Conservation (phyloP, 257 asterid species). For the Solanum gracilifrons region DNA sequence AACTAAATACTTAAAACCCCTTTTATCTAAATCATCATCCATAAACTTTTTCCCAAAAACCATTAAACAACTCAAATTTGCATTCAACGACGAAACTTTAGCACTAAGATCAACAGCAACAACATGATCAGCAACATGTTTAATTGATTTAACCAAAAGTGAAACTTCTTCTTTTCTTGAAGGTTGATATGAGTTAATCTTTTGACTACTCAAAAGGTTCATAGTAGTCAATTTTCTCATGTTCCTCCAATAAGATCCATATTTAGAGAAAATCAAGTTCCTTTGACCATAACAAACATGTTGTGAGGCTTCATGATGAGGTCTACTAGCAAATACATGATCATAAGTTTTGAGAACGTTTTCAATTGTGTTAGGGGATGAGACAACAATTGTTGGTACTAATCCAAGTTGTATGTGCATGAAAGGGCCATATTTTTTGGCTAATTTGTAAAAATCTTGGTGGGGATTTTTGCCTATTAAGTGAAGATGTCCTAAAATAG, state of each 20-base stretch:
- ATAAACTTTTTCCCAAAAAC: conserved; percentile 14
- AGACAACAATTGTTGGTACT: conserved; percentile 3
- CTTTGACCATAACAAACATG: conserved; percentile 1
- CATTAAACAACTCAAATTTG: conserved; percentile 12
- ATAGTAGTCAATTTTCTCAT: conserved; percentile 5
- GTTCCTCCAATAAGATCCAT: conserved; percentile 15
- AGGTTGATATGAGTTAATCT: conserved; percentile 4
- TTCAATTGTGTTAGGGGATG: conserved; percentile 12
- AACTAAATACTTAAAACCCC: conserved; percentile 4
- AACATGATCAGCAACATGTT: background rate
- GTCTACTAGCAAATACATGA: conserved; percentile 6
- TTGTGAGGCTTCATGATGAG: conserved; percentile 4
- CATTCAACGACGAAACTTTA: background rate
- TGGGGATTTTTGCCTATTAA: conserved; percentile 13
- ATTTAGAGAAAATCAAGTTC: background rate
- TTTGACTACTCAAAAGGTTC: conserved; percentile 1
- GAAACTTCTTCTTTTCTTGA: conserved; percentile 14
- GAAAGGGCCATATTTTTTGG: conserved; percentile 11
- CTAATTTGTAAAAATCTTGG: background rate
- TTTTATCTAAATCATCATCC: conserved; percentile 1
- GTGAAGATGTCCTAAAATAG: conserved; percentile 11
- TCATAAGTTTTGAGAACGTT: conserved; percentile 12
- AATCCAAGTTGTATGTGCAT: conserved; percentile 6
- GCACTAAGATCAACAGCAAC: conserved; percentile 8
- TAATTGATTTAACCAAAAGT: conserved; percentile 1